Evolutionary conservation across 139 green algal species (phyloP).

Genomic region (Marvania coccoides): DNA sequence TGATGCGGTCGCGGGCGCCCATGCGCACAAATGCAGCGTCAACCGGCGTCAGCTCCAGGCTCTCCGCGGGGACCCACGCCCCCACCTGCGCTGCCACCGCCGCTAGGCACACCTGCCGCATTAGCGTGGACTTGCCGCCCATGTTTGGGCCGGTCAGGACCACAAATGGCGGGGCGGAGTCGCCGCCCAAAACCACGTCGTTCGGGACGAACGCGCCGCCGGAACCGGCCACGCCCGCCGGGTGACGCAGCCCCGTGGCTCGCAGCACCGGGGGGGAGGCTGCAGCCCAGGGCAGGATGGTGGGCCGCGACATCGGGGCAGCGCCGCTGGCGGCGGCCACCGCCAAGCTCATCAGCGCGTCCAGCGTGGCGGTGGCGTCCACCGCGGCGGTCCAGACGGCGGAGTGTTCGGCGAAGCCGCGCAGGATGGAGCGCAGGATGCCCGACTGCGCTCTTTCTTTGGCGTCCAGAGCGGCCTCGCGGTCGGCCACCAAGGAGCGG

Average conservation of each 20-base stretch:
- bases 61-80: slow-evolving; percentile 78
- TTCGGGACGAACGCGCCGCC: slow-evolving; percentile 88
- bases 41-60: slow-evolving; percentile 61
- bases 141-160: slow-evolving; percentile 95
- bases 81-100: slow-evolving; percentile 82
- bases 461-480: slow-evolving; percentile 50
- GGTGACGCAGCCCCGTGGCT: slow-evolving; percentile 64
- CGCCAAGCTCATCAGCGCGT: slow-evolving; percentile 83
- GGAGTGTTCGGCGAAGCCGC: slow-evolving; percentile 44
- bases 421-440: slow-evolving; percentile 53
- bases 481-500: slow-evolving; percentile 42
- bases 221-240: slow-evolving; percentile 33
- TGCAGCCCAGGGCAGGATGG: slow-evolving; percentile 25
- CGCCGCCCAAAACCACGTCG: slow-evolving; percentile 71
- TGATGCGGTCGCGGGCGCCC: slow-evolving; percentile 87
- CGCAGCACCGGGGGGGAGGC: slow-evolving; percentile 35
- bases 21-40: slow-evolving; percentile 95
- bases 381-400: slow-evolving; percentile 65
- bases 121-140: slow-evolving; percentile 93
- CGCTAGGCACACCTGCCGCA: slow-evolving; percentile 88
- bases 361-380: slow-evolving; percentile 65
- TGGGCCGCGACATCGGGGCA: slow-evolving; percentile 52
- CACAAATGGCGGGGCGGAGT: slow-evolving; percentile 41
- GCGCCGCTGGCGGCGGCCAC: slow-evolving; percentile 32
- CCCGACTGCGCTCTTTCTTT: slow-evolving; percentile 13